These are phyloP conservation scores for Hypoxylon rickii DNA, from an alignment of 495 filamentous ascomycete species.

Conservation along the genomic window DNA sequence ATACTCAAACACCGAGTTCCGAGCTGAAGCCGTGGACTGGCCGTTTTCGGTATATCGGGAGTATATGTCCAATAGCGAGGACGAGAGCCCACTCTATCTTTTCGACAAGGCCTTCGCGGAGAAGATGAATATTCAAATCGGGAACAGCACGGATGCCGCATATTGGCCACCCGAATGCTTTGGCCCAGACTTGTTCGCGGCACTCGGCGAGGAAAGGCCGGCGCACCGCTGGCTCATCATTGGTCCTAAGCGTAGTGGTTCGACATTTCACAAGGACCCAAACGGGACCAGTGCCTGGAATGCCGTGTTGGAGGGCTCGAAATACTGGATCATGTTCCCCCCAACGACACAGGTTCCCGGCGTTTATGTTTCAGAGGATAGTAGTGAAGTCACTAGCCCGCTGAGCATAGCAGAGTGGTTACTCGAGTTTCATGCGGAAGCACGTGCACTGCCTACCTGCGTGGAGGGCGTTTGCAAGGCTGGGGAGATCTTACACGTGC, in stretches of 20 bases:
- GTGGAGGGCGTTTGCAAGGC: conserved; percentile 83
- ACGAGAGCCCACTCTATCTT: conserved; percentile 91
- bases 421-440: conserved; percentile 86
- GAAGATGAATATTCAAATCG: conserved; percentile 77
- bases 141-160: conserved; percentile 55
- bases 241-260: conserved; percentile 86
- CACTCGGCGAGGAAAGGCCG: conserved; percentile 78
- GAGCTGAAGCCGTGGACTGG: conserved; percentile 96
- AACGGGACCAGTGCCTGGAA: conserved; percentile 87
- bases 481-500: conserved; percentile 93
- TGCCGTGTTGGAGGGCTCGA: conserved; percentile 84
- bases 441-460: conserved; percentile 76
- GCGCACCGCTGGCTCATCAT: conserved; percentile 94
- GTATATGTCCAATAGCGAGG: conserved; percentile 81
- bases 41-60: conserved; percentile 74
- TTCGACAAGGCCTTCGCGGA: conserved; percentile 88
- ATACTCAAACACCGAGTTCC: conserved; percentile 72
- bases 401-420: conserved; percentile 97
- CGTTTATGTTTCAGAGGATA: conserved; percentile 88
- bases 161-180: conserved; percentile 92
- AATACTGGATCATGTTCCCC: conserved; percentile 97
- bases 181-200: conserved; percentile 83
- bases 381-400: conserved; percentile 92
- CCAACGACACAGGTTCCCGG: conserved; percentile 69
- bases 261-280: conserved; percentile 90